These are phyloP conservation scores for Ogataea saltuana DNA, from an alignment of 805 yeast species.

Conservation along the genomic window DNA sequence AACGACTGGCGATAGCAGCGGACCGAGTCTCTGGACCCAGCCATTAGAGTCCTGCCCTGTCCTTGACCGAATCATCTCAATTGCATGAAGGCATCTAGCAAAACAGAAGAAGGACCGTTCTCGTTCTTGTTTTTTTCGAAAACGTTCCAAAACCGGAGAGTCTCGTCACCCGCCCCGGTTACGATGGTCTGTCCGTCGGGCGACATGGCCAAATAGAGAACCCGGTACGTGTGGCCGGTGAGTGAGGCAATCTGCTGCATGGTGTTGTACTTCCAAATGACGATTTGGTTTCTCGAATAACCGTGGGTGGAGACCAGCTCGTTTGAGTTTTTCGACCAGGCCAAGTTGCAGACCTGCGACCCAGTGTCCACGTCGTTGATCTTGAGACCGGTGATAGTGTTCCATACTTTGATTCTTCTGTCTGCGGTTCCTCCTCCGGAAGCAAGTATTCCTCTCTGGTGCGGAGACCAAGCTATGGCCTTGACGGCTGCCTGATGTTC, in stretches of 20 bases:
- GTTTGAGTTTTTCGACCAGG: slow-evolving; percentile 90
- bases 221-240: slow-evolving; percentile 93
- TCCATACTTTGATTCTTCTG: slow-evolving; percentile 88
- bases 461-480: slow-evolving; percentile 98
- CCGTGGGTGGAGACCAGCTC: slow-evolving; percentile 96
- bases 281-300: slow-evolving; percentile 83
- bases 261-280: slow-evolving; percentile 90
- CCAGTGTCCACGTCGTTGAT: slow-evolving; percentile 89
- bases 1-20: too few relatives aligned
- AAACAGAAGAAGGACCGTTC: slow-evolving; percentile 58
- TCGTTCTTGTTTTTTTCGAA: slow-evolving; percentile 74
- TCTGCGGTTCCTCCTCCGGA: slow-evolving; percentile 98
- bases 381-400: slow-evolving; percentile 73
- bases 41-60: too few relatives aligned
- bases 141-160: slow-evolving; percentile 92
- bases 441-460: slow-evolving; percentile 89
- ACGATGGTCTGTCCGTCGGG: slow-evolving; percentile 97
- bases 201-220: slow-evolving; percentile 81
- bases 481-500: slow-evolving; percentile 96
- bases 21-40: too few relatives aligned
- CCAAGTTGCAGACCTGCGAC: slow-evolving; percentile 91
- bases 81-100: slow-evolving; percentile 74
- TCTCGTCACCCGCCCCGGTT: slow-evolving; percentile 98
- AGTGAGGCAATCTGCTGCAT: slow-evolving; percentile 92
- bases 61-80: slow-evolving; percentile 45